These are phyloP conservation scores for Wallacemonas sp. DNA, from an alignment of 208 protist species.

Conservation along the genomic window DNA sequence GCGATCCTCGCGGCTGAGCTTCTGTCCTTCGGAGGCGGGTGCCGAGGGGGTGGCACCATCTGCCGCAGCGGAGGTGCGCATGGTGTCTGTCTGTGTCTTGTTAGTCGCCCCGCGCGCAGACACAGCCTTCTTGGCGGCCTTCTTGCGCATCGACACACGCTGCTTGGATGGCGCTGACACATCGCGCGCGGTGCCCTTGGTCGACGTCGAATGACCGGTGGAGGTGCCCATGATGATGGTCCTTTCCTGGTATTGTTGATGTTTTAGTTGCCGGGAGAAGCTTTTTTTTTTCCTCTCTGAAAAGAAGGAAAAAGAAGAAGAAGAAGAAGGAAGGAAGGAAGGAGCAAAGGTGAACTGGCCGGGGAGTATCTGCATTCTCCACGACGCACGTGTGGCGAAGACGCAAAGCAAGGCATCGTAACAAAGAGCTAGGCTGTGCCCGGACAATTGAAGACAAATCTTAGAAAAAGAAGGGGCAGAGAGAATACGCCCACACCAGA, in stretches of 20 bases:
- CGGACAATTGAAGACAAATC: too few species aligned
- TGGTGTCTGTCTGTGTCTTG: too few species aligned
- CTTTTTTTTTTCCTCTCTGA: too few species aligned
- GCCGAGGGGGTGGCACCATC: background rate
- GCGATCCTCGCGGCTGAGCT: background rate
- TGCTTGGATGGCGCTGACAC: background rate
- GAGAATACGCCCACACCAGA: too few species aligned
- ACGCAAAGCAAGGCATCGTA: too few species aligned
- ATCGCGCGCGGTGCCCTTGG: background rate
- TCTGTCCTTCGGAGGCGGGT: background rate
- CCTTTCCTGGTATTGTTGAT: background rate
- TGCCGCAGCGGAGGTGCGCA: background rate
- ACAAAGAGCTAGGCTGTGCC: too few species aligned
- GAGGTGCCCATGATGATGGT: background rate
- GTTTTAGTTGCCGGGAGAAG: background rate
- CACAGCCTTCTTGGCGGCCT: constrained; percentile 8
- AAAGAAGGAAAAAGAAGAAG: background rate
- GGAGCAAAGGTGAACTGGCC: too few species aligned
- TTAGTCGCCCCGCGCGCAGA: background rate
- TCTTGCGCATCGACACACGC: background rate
- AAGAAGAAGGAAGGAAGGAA: background rate
- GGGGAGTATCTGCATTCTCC: too few species aligned
- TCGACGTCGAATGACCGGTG: background rate
- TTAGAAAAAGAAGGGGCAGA: too few species aligned
- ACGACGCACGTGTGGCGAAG: too few species aligned